A percentile compares a stretch with the other conserved stretches of the same genome.
These are phyloP conservation scores for Sabuloglossum arenarium DNA, from an alignment of 495 filamentous ascomycete genomes.

Conservation along the genomic window DNA sequence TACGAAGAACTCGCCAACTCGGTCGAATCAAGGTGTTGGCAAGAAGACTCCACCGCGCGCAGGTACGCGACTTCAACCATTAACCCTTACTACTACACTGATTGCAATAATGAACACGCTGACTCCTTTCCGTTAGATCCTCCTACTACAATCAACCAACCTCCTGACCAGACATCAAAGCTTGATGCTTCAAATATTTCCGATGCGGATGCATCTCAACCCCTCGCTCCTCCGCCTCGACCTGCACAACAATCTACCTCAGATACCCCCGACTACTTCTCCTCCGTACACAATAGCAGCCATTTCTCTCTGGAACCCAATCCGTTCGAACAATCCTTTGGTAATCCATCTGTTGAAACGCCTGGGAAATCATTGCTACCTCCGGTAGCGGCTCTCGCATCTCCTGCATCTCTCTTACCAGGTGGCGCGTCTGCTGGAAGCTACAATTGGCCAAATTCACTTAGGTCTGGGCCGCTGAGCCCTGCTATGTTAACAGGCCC, in stretches of 20 bases:
- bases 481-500: slow-evolving; percentile 94
- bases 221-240: slow-evolving; percentile 62
- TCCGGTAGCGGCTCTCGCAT: slow-evolving; percentile 77
- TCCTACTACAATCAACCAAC: slow-evolving; percentile 21
- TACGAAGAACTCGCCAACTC: neutral
- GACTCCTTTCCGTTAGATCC: slow-evolving; percentile 19
- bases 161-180: slow-evolving; percentile 22
- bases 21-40: neutral
- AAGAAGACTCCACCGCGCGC: slow-evolving; percentile 11
- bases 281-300: slow-evolving; percentile 29
- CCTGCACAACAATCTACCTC: slow-evolving; percentile 29
- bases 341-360: slow-evolving; percentile 51
- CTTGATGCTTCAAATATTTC: slow-evolving; percentile 14
- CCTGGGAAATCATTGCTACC: slow-evolving; percentile 81
- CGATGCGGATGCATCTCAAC: slow-evolving; percentile 28
- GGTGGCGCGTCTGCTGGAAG: slow-evolving; percentile 38
- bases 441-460: slow-evolving; percentile 67
- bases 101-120: neutral
- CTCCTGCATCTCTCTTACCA: slow-evolving; percentile 60
- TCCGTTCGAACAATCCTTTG: slow-evolving; percentile 89
- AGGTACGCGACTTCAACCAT: slow-evolving; percentile 9
- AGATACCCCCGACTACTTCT: slow-evolving; percentile 64
- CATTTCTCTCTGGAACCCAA: slow-evolving; percentile 72
- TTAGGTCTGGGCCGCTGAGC: slow-evolving; percentile 82
- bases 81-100: neutral